Percentiles rank a stretch among this genome's conserved stretches.
Conservation (phyloP, 2,329 filamentous ascomycete species). For the Cercospora brassicicola region DNA sequence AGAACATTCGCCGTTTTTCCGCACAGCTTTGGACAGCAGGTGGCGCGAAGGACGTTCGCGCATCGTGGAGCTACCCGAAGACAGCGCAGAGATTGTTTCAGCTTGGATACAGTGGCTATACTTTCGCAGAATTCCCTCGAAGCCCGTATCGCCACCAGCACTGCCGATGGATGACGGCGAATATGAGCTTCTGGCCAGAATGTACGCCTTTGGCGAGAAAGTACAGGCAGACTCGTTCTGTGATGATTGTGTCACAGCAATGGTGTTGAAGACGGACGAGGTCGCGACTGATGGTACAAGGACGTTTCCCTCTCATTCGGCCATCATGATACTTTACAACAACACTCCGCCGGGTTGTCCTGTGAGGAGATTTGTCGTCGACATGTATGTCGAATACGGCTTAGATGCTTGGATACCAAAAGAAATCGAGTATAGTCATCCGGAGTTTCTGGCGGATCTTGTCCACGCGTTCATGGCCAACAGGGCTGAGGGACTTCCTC, state of each 20-base stretch:
- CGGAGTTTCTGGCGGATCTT: conserved; percentile 27
- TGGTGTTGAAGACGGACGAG: conserved; percentile 27
- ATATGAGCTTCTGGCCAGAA: conserved; percentile 20
- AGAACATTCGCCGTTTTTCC: conserved; percentile 24
- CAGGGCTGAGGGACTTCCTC: conserved; percentile 12
- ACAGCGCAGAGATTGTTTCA: conserved; percentile 21
- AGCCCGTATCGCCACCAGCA: conserved; percentile 22
- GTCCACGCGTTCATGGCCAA: conserved; percentile 20
- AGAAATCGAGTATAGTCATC: conserved; percentile 22
- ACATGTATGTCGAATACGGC: conserved; percentile 27
- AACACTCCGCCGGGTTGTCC: conserved; percentile 21
- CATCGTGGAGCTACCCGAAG: conserved; percentile 22
- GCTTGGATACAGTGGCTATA: conserved; percentile 29
- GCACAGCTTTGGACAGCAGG: conserved; percentile 25
- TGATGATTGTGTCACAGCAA: conserved; percentile 26
- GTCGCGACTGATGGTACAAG: conserved; percentile 23
- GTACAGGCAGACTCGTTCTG: conserved; percentile 25
- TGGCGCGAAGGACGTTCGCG: conserved; percentile 25
- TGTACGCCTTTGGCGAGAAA: conserved; percentile 29
- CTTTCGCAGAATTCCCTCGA: conserved; percentile 26
- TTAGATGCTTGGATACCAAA: conserved; percentile 29
- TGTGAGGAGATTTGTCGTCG: conserved; percentile 23
- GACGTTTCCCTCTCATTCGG: conserved; percentile 25
- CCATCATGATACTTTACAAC: conserved; percentile 26
- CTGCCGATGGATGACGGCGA: conserved; percentile 28